A percentile compares a stretch with the other conserved stretches of the same genome.
Evolutionary conservation across 768 basidiomycete species (phyloP).

Genomic region (Kwoniella shandongensis): DNA sequence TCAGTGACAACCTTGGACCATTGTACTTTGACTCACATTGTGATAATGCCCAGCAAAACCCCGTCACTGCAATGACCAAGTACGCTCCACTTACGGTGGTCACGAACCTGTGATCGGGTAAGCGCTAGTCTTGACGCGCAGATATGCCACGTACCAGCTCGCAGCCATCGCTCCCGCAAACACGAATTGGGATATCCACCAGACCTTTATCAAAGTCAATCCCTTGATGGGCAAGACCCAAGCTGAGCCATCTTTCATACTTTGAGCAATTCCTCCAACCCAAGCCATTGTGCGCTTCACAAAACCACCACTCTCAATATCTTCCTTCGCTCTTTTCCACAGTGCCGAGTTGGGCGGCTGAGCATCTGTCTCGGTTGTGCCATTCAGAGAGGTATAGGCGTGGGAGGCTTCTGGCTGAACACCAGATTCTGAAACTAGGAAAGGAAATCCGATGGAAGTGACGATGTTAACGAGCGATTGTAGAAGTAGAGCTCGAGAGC

Average conservation of each 20-base stretch:
- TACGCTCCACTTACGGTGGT: constrained; percentile 70
- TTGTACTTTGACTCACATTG: constrained; percentile 60
- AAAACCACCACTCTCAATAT: constrained; percentile 15
- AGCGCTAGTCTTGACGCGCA: constrained; percentile 1
- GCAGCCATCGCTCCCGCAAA: constrained; percentile 76
- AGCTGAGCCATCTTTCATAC: constrained; percentile 15
- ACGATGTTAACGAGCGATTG: constrained; percentile 69
- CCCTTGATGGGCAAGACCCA: constrained; percentile 50
- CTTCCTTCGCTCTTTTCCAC: constrained; percentile 28
- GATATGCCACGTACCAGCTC: constrained; percentile 67
- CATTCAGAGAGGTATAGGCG: constrained; percentile 21
- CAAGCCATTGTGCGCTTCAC: constrained; percentile 5
- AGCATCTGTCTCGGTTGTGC: constrained; percentile 6
- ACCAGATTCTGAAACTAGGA: constrained; percentile 56
- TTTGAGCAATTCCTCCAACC: constrained; percentile 8
- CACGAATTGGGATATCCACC: constrained; percentile 73
- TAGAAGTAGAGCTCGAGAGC: constrained; percentile 78
- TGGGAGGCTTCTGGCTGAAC: constrained; percentile 21
- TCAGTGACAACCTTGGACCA: neutral
- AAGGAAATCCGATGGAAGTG: constrained; percentile 70
- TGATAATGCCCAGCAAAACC: constrained; percentile 88
- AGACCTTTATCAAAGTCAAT: constrained; percentile 57
- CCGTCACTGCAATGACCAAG: constrained; percentile 71
- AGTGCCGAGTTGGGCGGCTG: constrained; percentile 15
- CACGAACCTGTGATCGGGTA: constrained; percentile 61